Evolutionary conservation across 768 basidiomycete genomes (phyloP), one percentile per base, ranked within the genome.

Genomic region (Roridomyces roridus): DNA sequence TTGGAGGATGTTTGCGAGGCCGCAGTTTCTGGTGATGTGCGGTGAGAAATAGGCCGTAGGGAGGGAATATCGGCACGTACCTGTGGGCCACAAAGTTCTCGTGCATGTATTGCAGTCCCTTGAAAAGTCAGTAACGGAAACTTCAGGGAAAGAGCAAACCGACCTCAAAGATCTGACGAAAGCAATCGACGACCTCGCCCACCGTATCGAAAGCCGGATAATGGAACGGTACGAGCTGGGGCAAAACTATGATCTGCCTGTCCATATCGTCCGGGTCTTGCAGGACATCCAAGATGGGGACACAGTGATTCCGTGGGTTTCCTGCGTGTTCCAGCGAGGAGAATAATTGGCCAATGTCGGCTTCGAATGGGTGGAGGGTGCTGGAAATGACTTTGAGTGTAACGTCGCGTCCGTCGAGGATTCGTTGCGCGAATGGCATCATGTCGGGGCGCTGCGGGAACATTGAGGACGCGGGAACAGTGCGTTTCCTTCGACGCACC

Each of bases 51-150:
- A 6, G 17, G 23, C 20, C 29, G 11, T 2, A 20, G 31, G 35
- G 17, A 4, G 3, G 10, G 5, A 20, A 5, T 28, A 42, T n/a
- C n/a, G 7, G 14, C 20, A 31, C 51, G 18, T 45, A 52, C 51
- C 51, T 41, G 34, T 52, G 51, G 4, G 51, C 51, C 11, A 52
- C 34, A 12, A 44, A 45, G 26, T 52, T 52, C 34, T 52, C 51
- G 35, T 52, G 51, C 42, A 44, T 45, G 43, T 23, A 52, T 4
- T 44, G 42, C 25, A 52, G 43, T 3, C 51, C 42, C 51, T 44
- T 23, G 6, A 29, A 15, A 42, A 4, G 26, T 43, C 20, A 9
- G 29, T 31, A 21, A 24, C n/a, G 14, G 3, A 24, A 20, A 23
- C 6, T 12, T 24, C 3, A 5, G 6, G 11, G 31, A 9, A 11